Conservation (phyloP, 257 asterid species). For the Capsicum rhomboideum region DNA sequence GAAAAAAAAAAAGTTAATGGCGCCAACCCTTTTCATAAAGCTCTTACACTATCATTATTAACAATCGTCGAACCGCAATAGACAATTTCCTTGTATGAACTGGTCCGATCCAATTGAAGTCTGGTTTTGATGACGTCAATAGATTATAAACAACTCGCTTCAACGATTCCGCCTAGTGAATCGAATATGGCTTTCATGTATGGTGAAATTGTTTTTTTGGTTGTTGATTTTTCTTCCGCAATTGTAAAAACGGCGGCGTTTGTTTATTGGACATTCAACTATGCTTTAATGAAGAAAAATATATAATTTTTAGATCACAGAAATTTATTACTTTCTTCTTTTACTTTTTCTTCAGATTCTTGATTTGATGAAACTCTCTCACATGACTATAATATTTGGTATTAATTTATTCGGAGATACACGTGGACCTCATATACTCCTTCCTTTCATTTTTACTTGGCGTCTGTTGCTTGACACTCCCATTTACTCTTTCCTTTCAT, state of each 20-base stretch:
- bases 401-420: neutral
- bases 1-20: too few species aligned
- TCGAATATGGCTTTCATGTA: constrained; percentile 89
- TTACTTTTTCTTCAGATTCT: too few species aligned
- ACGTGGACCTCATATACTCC: neutral
- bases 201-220: constrained; percentile 51
- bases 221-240: constrained; percentile 34
- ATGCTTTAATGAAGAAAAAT: neutral
- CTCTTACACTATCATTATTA: constrained; percentile 66
- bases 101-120: constrained; percentile 84
- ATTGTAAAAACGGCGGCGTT: constrained; percentile 12
- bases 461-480: too few species aligned
- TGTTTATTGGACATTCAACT: neutral
- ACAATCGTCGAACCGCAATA: constrained; percentile 79
- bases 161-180: constrained; percentile 84
- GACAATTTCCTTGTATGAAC: constrained; percentile 68
- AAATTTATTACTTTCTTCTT: too few species aligned
- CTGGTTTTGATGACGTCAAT: constrained; percentile 95
- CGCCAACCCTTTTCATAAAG: constrained; percentile 94
- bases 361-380: too few species aligned
- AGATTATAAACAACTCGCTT: constrained; percentile 85
- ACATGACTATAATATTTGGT: too few species aligned
- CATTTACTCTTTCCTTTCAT: too few species aligned
- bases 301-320: too few species aligned
- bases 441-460: too few species aligned